Evolutionary conservation across 805 yeast species (phyloP).

Genomic region (Candida verbasci): DNA sequence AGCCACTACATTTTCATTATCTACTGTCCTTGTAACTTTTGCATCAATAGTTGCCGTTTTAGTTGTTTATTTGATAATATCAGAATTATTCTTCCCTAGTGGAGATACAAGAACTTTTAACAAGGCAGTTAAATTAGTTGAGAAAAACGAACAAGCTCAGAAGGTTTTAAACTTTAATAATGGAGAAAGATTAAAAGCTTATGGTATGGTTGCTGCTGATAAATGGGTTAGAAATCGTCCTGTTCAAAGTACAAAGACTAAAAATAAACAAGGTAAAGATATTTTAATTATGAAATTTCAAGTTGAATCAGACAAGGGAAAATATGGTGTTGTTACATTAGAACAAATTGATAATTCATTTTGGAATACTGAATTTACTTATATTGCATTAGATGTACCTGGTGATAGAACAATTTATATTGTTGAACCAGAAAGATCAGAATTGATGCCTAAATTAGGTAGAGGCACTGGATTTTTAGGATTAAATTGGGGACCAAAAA

Average conservation of each 20-base stretch:
- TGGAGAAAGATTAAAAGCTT: constrained; percentile 69
- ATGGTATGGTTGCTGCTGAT: constrained; percentile 69
- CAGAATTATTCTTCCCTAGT: constrained; percentile 80
- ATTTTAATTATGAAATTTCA: constrained; percentile 82
- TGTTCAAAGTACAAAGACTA: constrained; percentile 58
- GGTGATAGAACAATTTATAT: constrained; percentile 66
- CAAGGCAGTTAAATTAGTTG: constrained; percentile 73
- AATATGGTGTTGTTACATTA: constrained; percentile 66
- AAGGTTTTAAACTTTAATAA: constrained; percentile 49
- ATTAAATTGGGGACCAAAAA: constrained; percentile 81
- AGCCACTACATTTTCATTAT: constrained; percentile 57
- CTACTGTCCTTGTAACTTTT: constrained; percentile 60
- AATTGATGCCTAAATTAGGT: constrained; percentile 35
- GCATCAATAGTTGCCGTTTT: constrained; percentile 64
- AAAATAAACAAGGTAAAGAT: constrained; percentile 74
- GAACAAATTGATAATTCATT: constrained; percentile 73
- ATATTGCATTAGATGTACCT: constrained; percentile 72
- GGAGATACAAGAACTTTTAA: constrained; percentile 91
- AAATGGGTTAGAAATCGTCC: constrained; percentile 90
- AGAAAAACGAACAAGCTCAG: constrained; percentile 60
- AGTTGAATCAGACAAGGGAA: constrained; percentile 64
- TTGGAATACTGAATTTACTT: constrained; percentile 64
- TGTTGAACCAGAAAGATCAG: constrained; percentile 52
- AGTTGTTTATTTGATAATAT: constrained; percentile 70
- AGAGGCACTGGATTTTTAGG: constrained; percentile 65